Evolutionary conservation across 176 grass and related monocot genomes (phyloP), one percentile per base, ranked within the genome.

Genomic region (Puccinellia tenuiflora): DNA sequence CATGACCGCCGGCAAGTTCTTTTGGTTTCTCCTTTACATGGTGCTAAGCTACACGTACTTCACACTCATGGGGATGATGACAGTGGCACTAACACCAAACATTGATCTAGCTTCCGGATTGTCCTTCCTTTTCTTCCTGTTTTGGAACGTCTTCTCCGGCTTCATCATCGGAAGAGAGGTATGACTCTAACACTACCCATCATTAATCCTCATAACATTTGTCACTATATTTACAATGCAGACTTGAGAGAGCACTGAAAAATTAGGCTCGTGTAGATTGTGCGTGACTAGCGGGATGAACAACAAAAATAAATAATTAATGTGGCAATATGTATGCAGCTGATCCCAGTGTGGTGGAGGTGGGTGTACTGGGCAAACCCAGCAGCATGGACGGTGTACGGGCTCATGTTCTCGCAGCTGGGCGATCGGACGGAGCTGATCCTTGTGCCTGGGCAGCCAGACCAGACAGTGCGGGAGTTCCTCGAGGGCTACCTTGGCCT

Each of bases 131-230:
- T 76, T 93, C 54, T 93, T 88, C 53, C 51, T 93, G 31, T 68
- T 93, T 43, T 90, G 88, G 92, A 90, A 90, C 52, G 22, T 86
- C 38, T 93, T 93, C 86, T 93, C 92, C 2, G 88, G 92, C 29
- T 93, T 93, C 92, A 77, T 88, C 76, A 26, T 93, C 39, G 35
- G 69, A 47, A 83, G 88, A 88, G 72, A 88, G 88, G 92, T 90
- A 85, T 5, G 16, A 22, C 29, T 46, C 7, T 55, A 20, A 37
- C 48, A 5, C 53, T 42, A 4, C 1, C 24, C 24, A 62, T 62
- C 2, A 53, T 53, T 8, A 9, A 62, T 10, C 25, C 14, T 22
- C 75, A 22, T 18, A 0, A 60, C 16, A 18, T 45, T 29, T 61
- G 11, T 61, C 18, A 73, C 42, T 17, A 43, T 20, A 60, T 26